Base-by-base conservation (phyloP, 1,139 yeast genomes). In the Scheffersomyces lignicola region DNA sequence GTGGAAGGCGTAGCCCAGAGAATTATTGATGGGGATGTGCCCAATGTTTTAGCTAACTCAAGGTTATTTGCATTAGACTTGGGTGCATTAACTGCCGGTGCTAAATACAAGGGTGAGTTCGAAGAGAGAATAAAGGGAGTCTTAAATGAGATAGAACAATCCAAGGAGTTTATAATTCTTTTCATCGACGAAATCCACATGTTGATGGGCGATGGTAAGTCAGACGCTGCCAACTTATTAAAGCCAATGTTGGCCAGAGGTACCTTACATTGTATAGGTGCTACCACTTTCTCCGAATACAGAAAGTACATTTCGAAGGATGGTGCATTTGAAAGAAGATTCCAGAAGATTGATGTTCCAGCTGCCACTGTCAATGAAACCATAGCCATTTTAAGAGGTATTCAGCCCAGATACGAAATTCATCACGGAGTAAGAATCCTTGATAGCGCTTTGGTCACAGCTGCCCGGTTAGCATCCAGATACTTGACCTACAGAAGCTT, bases 1-100 rank as follows among this genome's bases (percentile, higher is more conserved):
- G 96, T 90, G 34, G 99, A 92, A 69, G 98, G 98, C 48, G 97
- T 92, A 39, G 97, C 98, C 11, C 97, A 92, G 65, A 78, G 98
- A 65, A 89, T 92, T 45, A 82, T 92, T 42, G 97, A 92, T 54
- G 88, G 87, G 40, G 99, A 92, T 62, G 96, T 94, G 12, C 98
- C 98, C 29, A 78, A 81, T 32, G 85, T 90, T 42, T 73, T 92
- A 49, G 83, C 87, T 36, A 80, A 80, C 43, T 80, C 96, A 44
- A 78, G 83, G 46, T 71, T 92, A 38, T 89, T 83, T 60, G 86
- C 97, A 10, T 73, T 92, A 44, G 98, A 92, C 60, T 73, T 92
- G 49, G 97, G 97, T 45, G 94, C 98, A 1, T 76, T 92, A 52
- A 90, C 95, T 39, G 98, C 98, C 6, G 99, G 99, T 62, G 97